Conservation (phyloP, 495 filamentous ascomycete species). For the Geopyxis carbonaria region DNA sequence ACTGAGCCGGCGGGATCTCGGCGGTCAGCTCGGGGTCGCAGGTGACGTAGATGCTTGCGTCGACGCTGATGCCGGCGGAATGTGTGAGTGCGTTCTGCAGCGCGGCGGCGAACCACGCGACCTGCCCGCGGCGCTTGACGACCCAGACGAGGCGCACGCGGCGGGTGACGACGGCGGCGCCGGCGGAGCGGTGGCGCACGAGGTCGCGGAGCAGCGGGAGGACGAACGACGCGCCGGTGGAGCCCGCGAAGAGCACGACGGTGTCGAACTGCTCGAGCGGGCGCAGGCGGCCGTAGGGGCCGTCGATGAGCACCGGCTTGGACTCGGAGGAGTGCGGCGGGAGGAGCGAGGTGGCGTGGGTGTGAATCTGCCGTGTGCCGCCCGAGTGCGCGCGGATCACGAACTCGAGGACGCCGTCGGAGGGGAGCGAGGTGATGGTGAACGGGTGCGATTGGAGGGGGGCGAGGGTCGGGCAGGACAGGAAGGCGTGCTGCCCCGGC, state of each 20-base stretch:
- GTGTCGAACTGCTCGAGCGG: slow-evolving; percentile 43
- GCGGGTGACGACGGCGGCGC: slow-evolving; percentile 38
- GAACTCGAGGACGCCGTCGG: slow-evolving; percentile 46
- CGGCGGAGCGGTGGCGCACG: slow-evolving; percentile 17
- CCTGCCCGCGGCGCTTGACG: slow-evolving; percentile 48
- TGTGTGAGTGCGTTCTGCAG: slow-evolving; percentile 37
- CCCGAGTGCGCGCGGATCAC: slow-evolving; percentile 54
- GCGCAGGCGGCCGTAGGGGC: slow-evolving; percentile 41
- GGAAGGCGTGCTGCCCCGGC: slow-evolving; percentile 62
- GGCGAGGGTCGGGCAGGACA: slow-evolving; percentile 51
- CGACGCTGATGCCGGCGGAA: slow-evolving; percentile 29
- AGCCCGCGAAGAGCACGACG: slow-evolving; percentile 40
- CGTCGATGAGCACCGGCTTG: slow-evolving; percentile 35
- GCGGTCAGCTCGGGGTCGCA: slow-evolving; percentile 34
- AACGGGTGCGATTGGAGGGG: slow-evolving; percentile 66
- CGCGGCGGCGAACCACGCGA: slow-evolving; percentile 50
- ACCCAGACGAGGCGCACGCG: slow-evolving; percentile 56
- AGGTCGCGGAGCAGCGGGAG: slow-evolving; percentile 40
- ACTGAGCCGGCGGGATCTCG: not conserved
- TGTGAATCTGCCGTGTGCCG: slow-evolving; percentile 49
- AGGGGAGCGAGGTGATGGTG: slow-evolving; percentile 50
- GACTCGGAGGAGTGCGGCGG: slow-evolving; percentile 18
- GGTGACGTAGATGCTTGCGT: slow-evolving; percentile 43
- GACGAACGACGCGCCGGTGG: slow-evolving; percentile 40
- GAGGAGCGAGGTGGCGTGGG: slow-evolving; percentile 32